Evolutionary conservation across 2,329 filamentous ascomycete species (phyloP).

Genomic region (Pseudogymnoascus sp.): DNA sequence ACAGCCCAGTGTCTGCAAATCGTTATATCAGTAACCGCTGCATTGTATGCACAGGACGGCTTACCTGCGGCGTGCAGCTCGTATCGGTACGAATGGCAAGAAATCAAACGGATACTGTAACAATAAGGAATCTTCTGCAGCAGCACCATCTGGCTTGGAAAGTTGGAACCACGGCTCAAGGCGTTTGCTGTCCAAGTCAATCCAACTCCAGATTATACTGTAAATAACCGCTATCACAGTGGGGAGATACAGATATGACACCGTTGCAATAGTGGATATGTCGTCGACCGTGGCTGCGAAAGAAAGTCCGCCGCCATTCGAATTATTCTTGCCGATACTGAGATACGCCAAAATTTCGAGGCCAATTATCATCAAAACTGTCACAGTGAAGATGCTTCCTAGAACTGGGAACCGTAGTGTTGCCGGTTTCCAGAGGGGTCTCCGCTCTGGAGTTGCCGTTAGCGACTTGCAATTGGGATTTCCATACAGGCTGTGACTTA

Average conservation of each 20-base stretch:
- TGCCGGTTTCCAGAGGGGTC: conserved; percentile 32
- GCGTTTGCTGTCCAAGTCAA: conserved; percentile 52
- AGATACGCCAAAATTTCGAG: conserved; percentile 39
- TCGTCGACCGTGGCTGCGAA: conserved; percentile 23
- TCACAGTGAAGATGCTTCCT: conserved; percentile 30
- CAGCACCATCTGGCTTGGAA: conserved; percentile 39
- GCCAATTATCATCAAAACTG: conserved; percentile 35
- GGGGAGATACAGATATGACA: conserved; percentile 46
- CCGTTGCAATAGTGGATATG: conserved; percentile 31
- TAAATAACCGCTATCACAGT: conserved; percentile 49
- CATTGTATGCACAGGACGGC: not conserved
- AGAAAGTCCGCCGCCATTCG: conserved; percentile 34
- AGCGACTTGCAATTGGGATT: not conserved
- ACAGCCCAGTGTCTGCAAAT: conserved; percentile 45
- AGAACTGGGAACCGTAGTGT: conserved; percentile 35
- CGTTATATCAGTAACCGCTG: not conserved
- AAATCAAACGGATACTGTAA: conserved; percentile 49
- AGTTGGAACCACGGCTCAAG: conserved; percentile 56
- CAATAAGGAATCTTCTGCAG: conserved; percentile 40
- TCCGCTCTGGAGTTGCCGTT: not conserved
- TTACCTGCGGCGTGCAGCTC: conserved; percentile 29
- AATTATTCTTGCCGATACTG: conserved; percentile 11
- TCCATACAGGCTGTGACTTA: not conserved
- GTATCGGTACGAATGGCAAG: conserved; percentile 37
- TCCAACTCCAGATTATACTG: conserved; percentile 52